Evolutionary conservation across 441 rosid species (phyloP).

Genomic region (Brassica balearica): DNA sequence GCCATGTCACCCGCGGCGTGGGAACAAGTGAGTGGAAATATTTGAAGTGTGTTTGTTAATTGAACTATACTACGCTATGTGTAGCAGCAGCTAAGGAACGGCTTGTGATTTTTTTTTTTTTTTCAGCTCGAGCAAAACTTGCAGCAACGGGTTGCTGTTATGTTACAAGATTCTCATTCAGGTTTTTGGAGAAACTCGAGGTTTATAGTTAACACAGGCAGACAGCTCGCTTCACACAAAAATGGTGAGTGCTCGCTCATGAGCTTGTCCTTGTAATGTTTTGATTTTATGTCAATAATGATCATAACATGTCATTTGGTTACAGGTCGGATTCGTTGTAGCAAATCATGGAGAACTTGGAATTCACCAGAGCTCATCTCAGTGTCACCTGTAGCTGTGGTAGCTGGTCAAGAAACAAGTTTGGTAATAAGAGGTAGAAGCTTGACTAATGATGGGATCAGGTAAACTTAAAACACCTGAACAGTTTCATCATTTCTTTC

Average conservation of each 20-base stretch:
- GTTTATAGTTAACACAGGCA: constrained; percentile 71
- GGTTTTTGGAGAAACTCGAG: constrained; percentile 79
- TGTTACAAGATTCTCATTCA: constrained; percentile 65
- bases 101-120: neutral
- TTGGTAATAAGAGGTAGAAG: constrained; percentile 78
- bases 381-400: constrained; percentile 84
- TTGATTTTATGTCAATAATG: neutral
- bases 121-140: constrained; percentile 77
- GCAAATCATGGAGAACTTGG: constrained; percentile 84
- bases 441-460: constrained; percentile 69
- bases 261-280: constrained; percentile 24
- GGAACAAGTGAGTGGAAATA: constrained; percentile 72
- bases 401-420: constrained; percentile 70
- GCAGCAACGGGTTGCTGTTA: constrained; percentile 52
- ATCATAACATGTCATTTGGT: constrained; percentile 29
- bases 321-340: constrained; percentile 70
- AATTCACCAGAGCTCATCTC: constrained; percentile 82
- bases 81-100: constrained; percentile 41
- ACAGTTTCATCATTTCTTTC: constrained; percentile 15
- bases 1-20: constrained; percentile 74
- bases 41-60: constrained; percentile 5
- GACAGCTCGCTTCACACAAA: constrained; percentile 74
- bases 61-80: constrained; percentile 37
- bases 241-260: constrained; percentile 57
- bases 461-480: constrained; percentile 49